Conservation (phyloP, 1,284 basidiomycete species). For the Afroboletus lepidellus region DNA sequence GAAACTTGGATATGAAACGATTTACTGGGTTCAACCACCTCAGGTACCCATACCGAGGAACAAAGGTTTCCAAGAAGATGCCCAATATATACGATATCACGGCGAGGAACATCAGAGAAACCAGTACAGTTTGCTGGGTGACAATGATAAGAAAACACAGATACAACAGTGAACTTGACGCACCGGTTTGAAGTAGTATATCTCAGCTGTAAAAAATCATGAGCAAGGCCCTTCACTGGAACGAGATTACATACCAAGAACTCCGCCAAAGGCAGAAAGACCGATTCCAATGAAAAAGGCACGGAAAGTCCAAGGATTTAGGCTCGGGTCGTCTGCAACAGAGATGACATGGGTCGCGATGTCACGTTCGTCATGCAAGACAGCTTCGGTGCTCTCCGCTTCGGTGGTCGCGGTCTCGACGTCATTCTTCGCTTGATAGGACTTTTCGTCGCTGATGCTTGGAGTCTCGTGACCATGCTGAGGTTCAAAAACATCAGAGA, state of each 20-base stretch:
- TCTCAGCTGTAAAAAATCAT: constrained; percentile 38
- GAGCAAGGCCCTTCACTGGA: neutral
- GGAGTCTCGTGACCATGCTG: neutral
- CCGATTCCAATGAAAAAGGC: constrained; percentile 57
- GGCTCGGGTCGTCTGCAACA: constrained; percentile 50
- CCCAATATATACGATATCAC: constrained; percentile 44
- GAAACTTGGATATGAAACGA: constrained; percentile 16
- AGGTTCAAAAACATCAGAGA: constrained; percentile 8
- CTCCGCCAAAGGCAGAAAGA: constrained; percentile 59
- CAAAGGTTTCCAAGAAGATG: constrained; percentile 40
- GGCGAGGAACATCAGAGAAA: constrained; percentile 52
- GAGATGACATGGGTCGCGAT: constrained; percentile 54
- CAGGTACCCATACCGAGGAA: constrained; percentile 48
- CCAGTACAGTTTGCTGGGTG: constrained; percentile 48
- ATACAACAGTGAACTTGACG: neutral
- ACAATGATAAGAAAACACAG: neutral
- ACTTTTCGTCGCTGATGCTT: constrained; percentile 35
- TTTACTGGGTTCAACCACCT: constrained; percentile 56
- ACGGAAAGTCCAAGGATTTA: constrained; percentile 58
- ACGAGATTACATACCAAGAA: constrained; percentile 34
- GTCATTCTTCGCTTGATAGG: constrained; percentile 32
- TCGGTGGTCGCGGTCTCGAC: constrained; percentile 32
- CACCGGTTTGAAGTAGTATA: constrained; percentile 62
- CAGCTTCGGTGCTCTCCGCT: constrained; percentile 20
- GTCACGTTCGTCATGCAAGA: constrained; percentile 44